phyloP scores from a whole-genome alignment of 2,329 filamentous ascomycete species.

The Sphaceloma murrayae region DNA sequence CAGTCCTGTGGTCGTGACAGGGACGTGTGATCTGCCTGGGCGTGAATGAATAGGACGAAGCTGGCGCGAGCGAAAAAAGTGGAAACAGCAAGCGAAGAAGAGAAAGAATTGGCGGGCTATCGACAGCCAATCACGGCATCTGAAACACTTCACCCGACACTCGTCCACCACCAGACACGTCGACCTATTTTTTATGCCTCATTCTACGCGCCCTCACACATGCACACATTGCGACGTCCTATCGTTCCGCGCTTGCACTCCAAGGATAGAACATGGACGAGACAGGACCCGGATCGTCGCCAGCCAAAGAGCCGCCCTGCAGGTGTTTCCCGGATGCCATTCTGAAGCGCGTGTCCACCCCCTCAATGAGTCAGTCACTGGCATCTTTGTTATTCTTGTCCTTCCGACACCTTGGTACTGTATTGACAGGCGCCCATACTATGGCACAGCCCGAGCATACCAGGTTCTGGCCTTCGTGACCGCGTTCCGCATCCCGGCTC shows the following conservation, averaged over 20 bases:
- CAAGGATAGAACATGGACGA: not conserved
- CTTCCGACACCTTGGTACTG: slow-evolving; percentile 2
- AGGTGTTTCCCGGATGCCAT: not conserved
- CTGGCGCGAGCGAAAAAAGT: too few species aligned
- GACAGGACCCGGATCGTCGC: not conserved
- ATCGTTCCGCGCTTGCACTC: slow-evolving; percentile 9
- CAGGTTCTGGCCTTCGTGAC: not conserved
- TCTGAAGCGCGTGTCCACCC: slow-evolving; percentile 1
- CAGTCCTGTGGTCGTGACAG: too few species aligned
- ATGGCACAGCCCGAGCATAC: slow-evolving; percentile 1
- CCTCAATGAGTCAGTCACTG: slow-evolving; percentile 5
- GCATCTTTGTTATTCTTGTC: not conserved
- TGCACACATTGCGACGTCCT: not conserved
- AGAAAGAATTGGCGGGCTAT: slow-evolving; percentile 7
- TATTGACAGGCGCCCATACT: slow-evolving; percentile 8
- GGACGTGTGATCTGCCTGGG: too few species aligned
- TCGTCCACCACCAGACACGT: not conserved
- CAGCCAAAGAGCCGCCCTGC: slow-evolving; percentile 2
- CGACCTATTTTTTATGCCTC: not conserved
- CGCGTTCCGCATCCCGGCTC: not conserved
- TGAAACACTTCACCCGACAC: not conserved
- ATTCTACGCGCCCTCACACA: slow-evolving; percentile 3
- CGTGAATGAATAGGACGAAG: too few species aligned
- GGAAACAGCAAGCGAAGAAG: slow-evolving; percentile 4
- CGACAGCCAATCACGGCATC: slow-evolving; percentile 4